Percentiles rank a stretch among this genome's conserved stretches.
Evolutionary conservation across 352 stramenopile genomes (phyloP).

Genomic region (Elongisporangium senticosum): DNA sequence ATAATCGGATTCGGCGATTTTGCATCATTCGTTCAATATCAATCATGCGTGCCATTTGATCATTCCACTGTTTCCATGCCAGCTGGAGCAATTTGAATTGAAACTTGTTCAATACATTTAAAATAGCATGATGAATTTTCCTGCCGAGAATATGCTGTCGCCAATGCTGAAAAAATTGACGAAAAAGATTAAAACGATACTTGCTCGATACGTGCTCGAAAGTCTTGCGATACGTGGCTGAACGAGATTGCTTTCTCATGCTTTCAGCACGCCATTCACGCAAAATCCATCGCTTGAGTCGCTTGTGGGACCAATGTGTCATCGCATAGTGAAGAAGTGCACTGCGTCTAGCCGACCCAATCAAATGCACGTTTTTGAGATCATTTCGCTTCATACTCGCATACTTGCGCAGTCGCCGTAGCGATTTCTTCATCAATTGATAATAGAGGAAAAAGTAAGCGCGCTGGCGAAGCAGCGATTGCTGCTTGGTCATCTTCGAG

Average conservation of each 20-base stretch:
- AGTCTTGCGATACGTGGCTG: not conserved
- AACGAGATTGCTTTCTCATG: not conserved
- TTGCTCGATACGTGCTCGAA: not conserved
- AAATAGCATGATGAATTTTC: not conserved
- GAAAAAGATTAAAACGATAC: not conserved
- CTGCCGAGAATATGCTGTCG: not conserved
- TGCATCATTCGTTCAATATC: not conserved
- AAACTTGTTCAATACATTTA: not conserved
- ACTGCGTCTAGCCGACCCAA: not conserved
- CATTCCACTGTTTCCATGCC: not conserved
- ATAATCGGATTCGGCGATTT: not conserved
- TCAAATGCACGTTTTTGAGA: not conserved
- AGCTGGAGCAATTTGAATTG: not conserved
- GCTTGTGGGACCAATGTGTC: not conserved
- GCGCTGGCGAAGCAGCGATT: slow-evolving; percentile 9
- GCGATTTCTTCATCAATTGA: slow-evolving; percentile 18
- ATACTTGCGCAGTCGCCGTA: slow-evolving; percentile 12
- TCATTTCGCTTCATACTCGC: slow-evolving; percentile 12
- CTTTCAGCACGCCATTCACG: not conserved
- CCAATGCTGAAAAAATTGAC: not conserved
- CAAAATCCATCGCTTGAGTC: not conserved
- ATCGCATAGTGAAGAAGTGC: not conserved
- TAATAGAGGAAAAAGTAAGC: slow-evolving; percentile 32
- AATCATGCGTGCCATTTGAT: not conserved
- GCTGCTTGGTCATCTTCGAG: slow-evolving; percentile 8